Evolutionary conservation across 2,329 filamentous ascomycete species (phyloP), one percentile per base, ranked within the genome.

Genomic region (Ophiostoma quercus): DNA sequence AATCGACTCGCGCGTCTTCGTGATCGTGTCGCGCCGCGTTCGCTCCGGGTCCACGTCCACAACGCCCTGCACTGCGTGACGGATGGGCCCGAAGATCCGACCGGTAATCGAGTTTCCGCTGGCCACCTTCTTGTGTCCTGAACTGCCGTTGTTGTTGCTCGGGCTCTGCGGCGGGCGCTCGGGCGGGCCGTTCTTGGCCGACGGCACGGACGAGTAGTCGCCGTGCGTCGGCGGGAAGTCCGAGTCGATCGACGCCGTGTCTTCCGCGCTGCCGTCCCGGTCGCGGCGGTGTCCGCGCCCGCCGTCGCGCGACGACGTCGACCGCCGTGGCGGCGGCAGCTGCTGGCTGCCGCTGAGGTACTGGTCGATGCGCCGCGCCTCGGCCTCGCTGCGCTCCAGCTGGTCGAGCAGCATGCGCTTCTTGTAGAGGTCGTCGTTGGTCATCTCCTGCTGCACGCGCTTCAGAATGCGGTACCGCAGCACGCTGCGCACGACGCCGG

Each of bases 391-490:
- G 71, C 89, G 88, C 81, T 99, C 95, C n/a, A 99, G 82, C 66
- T 94, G 91, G 63, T 96, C 92, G 16, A 99, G 84, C 14, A 95
- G 84, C 2, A 85, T 82, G 75, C 86, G 88, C 82, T 98, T 98
- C 83, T 94, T 97, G 69, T 90, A 86, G 12, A 99, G 83, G 75
- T 99, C 94, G 71, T 99, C 95, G 63, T 90, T 90, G 1, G 95
- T 98, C 89, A 98, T 94, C 77, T 99, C 95, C 78, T 98, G 93
- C 77, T 99, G 95, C 68, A 99, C 92, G 66, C 95, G 87, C 82
- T 99, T 99, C 72, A 97, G 82, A 2, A 98, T 90, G 19, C 95
- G 85, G 78, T 97, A 99, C 73, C 92, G 88, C 69, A 99, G 82
- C 43, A 99, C 94, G 74, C 84, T 91, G 60, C 94, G 88, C 3